Percentiles rank a stretch among this genome's conserved stretches.
These are phyloP conservation scores for Kernera saxatilis DNA, from an alignment of 345 rosid species.

Conservation along the genomic window DNA sequence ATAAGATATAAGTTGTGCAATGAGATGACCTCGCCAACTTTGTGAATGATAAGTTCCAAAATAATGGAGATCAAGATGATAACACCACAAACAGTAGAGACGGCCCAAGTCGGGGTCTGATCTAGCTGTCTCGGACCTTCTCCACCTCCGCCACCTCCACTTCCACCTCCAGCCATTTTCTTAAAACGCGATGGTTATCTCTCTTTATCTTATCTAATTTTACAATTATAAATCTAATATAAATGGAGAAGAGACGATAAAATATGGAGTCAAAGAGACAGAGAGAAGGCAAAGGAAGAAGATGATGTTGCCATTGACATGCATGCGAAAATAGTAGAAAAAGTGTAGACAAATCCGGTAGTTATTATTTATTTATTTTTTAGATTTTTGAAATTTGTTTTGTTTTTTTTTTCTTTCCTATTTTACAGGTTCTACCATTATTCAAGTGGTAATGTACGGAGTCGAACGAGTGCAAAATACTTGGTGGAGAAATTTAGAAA, in stretches of 20 bases:
- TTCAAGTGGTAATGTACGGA: not conserved
- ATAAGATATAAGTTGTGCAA: not conserved
- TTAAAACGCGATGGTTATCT: not conserved
- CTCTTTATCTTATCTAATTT: not conserved
- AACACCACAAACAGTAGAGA: constrained; percentile 55
- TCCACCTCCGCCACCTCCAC: constrained; percentile 28
- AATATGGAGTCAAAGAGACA: not conserved
- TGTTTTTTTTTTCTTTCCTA: not conserved
- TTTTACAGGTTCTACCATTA: constrained; percentile 1
- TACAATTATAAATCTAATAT: not conserved
- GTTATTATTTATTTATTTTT: not conserved
- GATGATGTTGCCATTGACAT: not conserved
- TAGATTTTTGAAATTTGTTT: not conserved
- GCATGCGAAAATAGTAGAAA: constrained; percentile 9
- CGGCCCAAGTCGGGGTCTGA: constrained; percentile 94
- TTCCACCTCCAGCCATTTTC: constrained; percentile 52
- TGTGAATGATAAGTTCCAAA: constrained; percentile 59
- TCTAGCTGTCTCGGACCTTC: constrained; percentile 60
- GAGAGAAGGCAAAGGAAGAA: not conserved
- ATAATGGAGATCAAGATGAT: constrained; percentile 60
- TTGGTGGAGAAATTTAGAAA: not conserved
- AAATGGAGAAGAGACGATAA: not conserved
- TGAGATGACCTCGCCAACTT: constrained; percentile 39
- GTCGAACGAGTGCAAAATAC: not conserved
- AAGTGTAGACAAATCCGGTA: constrained; percentile 1